Percentiles rank a stretch among this genome's conserved stretches.
Evolutionary conservation across 2,329 filamentous ascomycete species (phyloP).

Genomic region (Stemphylium vesicarium): DNA sequence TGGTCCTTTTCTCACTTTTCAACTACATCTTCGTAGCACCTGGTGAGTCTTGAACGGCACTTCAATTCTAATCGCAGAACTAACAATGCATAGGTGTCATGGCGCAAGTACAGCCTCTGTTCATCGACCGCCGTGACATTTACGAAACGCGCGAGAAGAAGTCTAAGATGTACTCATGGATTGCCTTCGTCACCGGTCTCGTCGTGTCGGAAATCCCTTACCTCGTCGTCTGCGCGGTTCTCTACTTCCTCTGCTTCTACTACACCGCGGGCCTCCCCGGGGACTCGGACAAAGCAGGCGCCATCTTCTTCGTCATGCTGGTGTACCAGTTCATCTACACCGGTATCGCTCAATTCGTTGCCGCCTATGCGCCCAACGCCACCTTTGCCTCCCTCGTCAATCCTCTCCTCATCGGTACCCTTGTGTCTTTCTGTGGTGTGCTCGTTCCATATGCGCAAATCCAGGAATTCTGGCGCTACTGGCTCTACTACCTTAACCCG

Average conservation of each 20-base stretch:
- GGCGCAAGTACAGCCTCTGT: slow-evolving; percentile 51
- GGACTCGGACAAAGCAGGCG: slow-evolving; percentile 62
- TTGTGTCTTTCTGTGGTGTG: slow-evolving; percentile 56
- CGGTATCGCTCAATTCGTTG: slow-evolving; percentile 63
- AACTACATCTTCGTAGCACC: slow-evolving; percentile 54
- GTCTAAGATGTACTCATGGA: slow-evolving; percentile 76
- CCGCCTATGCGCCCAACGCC: slow-evolving; percentile 52
- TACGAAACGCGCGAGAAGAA: slow-evolving; percentile 67
- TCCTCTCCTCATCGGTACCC: slow-evolving; percentile 26
- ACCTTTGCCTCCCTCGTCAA: slow-evolving; percentile 62
- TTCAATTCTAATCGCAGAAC: too few species aligned
- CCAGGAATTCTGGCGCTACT: slow-evolving; percentile 71
- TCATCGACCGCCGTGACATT: slow-evolving; percentile 54
- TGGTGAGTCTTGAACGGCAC: too few species aligned
- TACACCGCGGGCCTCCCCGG: slow-evolving; percentile 54
- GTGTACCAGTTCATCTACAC: slow-evolving; percentile 71
- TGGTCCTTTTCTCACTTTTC: slow-evolving; percentile 57
- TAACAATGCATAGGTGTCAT: slow-evolving; percentile 37
- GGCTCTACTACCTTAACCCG: slow-evolving; percentile 51
- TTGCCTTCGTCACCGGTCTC: slow-evolving; percentile 71
- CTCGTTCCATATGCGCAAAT: slow-evolving; percentile 67
- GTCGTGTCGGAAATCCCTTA: slow-evolving; percentile 74
- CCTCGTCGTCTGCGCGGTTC: slow-evolving; percentile 64
- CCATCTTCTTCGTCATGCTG: slow-evolving; percentile 51
- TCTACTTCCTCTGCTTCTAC: slow-evolving; percentile 72